Conservation (phyloP, 257 asterid genomes). For the Eucommia ulmoides region DNA sequence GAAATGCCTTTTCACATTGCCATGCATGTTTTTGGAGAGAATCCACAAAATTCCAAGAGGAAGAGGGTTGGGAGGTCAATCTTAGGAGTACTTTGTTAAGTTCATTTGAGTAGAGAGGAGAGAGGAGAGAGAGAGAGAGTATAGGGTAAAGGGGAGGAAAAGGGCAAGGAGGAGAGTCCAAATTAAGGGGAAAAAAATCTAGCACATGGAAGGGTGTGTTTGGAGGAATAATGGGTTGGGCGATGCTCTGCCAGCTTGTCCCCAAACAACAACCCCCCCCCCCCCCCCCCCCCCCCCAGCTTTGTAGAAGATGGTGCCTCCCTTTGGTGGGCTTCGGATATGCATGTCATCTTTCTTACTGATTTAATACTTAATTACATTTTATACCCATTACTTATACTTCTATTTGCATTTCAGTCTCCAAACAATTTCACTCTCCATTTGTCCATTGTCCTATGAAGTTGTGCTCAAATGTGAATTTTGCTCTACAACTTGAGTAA, state of each 20-base stretch:
- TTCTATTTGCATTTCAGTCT: no score
- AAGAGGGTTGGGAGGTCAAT: conserved; percentile 37
- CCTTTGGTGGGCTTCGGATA: conserved; percentile 24
- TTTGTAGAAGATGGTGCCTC: conserved; percentile 29
- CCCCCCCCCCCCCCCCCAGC: conserved; percentile 10
- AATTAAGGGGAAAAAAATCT: conserved; percentile 29
- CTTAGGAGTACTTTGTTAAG: conserved; percentile 27
- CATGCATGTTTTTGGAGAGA: no score
- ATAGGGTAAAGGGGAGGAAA: conserved; percentile 17
- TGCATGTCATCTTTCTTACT: conserved; percentile 26
- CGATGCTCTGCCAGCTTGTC: conserved; percentile 33
- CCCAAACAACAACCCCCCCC: conserved; percentile 12
- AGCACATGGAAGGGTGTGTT: conserved; percentile 60
- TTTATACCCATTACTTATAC: no score
- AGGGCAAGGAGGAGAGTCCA: conserved; percentile 37
- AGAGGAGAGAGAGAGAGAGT: not conserved
- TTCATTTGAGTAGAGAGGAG: no score
- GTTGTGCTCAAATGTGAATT: no score
- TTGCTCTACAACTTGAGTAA: no score
- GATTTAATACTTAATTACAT: no score
- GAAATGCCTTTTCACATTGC: no score
- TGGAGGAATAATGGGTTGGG: conserved; percentile 55
- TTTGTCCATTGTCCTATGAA: no score
- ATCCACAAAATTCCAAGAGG: no score
- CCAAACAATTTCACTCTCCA: no score